These are phyloP conservation scores for Rhizophagus prolifer DNA, from an alignment of 192 early-diverging fungal genomes.

Conservation along the genomic window DNA sequence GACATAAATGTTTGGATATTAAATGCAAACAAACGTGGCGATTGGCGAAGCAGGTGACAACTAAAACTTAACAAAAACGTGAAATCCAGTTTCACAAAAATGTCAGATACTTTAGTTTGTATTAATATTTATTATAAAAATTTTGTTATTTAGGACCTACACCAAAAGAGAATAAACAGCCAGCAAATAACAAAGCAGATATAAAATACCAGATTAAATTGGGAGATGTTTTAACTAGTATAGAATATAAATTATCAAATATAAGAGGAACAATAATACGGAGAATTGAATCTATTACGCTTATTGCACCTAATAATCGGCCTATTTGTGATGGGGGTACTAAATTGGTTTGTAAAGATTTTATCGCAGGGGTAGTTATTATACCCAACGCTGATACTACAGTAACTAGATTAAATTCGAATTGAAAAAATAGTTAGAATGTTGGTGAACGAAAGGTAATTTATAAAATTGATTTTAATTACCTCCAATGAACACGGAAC, in stretches of 20 bases:
- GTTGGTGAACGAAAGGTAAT: neutral
- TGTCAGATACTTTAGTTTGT: too few relatives aligned
- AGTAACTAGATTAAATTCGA: conserved; percentile 31
- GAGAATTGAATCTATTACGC: conserved; percentile 48
- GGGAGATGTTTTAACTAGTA: conserved; percentile 39
- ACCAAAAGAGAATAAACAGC: conserved; percentile 37
- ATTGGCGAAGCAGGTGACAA: too few relatives aligned
- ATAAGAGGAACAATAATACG: conserved; percentile 45
- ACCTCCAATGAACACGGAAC: conserved; percentile 20
- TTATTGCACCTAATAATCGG: conserved; percentile 46
- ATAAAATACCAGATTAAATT: conserved; percentile 44
- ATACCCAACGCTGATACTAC: conserved; percentile 38
- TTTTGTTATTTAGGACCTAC: neutral
- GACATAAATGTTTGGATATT: too few relatives aligned
- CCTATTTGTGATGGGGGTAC: conserved; percentile 49
- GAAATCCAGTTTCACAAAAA: too few relatives aligned
- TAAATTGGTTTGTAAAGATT: conserved; percentile 41
- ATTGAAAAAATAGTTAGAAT: neutral
- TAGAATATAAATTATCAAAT: conserved; percentile 44
- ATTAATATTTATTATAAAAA: too few relatives aligned
- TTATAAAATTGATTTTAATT: neutral
- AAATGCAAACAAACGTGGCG: too few relatives aligned
- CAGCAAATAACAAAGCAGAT: conserved; percentile 33
- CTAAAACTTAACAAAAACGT: too few relatives aligned
- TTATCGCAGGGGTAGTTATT: conserved; percentile 42